A percentile compares a stretch with the other conserved stretches of the same genome.
Evolutionary conservation across 2,329 filamentous ascomycete species (phyloP).

Genomic region (Exophiala sideris): DNA sequence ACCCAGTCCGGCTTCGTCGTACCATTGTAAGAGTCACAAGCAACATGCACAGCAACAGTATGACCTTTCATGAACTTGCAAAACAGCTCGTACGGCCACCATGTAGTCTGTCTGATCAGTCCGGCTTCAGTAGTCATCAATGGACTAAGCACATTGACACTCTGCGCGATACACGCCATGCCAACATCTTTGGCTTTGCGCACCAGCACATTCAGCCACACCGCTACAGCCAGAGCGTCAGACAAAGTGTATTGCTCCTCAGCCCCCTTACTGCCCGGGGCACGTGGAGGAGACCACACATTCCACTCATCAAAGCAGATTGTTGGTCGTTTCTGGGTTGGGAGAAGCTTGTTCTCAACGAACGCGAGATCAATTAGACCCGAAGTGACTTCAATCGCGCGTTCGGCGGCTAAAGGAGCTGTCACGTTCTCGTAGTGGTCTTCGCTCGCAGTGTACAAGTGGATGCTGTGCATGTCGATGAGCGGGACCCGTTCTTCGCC

Average conservation of each 20-base stretch:
- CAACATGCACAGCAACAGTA: constrained; percentile 64
- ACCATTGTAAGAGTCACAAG: constrained; percentile 62
- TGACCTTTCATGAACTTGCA: constrained; percentile 70
- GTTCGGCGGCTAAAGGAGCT: constrained; percentile 67
- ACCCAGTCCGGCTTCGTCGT: constrained; percentile 41
- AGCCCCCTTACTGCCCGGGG: constrained; percentile 67
- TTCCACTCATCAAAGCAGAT: constrained; percentile 88
- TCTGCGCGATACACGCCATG: constrained; percentile 77
- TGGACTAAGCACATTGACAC: constrained; percentile 73
- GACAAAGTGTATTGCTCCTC: constrained; percentile 73
- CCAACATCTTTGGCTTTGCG: constrained; percentile 67
- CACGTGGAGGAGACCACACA: constrained; percentile 71
- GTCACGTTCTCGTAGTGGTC: constrained; percentile 54
- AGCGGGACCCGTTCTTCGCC: constrained; percentile 38
- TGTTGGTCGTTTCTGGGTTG: constrained; percentile 58
- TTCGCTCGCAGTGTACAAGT: constrained; percentile 66
- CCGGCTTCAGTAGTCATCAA: constrained; percentile 67
- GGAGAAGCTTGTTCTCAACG: constrained; percentile 56
- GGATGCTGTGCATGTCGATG: constrained; percentile 79
- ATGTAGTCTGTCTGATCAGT: constrained; percentile 68
- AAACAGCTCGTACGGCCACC: constrained; percentile 71
- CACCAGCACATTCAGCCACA: constrained; percentile 74
- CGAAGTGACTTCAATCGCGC: constrained; percentile 68
- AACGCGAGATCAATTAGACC: constrained; percentile 71
- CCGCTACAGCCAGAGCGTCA: constrained; percentile 69